Percentiles rank a stretch among this genome's conserved stretches.
Evolutionary conservation across 257 asterid genomes (phyloP).

Genomic region (Perilla frutescens): DNA sequence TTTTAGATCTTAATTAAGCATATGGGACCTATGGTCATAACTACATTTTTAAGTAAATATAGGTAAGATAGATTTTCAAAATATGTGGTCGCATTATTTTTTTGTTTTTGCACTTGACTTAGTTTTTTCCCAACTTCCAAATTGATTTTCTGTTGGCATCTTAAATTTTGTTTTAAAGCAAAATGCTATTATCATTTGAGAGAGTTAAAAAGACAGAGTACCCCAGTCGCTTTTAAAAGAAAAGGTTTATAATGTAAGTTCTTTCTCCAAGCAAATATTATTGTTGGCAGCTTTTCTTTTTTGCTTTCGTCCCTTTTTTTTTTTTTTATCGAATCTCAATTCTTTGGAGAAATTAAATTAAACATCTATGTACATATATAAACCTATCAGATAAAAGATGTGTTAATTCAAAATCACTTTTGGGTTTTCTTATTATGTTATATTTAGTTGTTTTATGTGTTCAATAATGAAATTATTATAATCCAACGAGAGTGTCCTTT

Average conservation of each 20-base stretch:
- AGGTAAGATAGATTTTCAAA: slow-evolving; percentile 8
- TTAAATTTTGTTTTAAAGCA: background rate
- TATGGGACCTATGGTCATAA: slow-evolving; percentile 18
- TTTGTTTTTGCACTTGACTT: background rate
- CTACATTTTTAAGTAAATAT: background rate
- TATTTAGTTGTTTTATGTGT: too few species aligned
- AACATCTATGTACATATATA: too few species aligned
- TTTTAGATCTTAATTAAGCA: background rate
- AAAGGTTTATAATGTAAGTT: slow-evolving; percentile 14
- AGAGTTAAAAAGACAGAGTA: background rate
- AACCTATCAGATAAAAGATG: too few species aligned
- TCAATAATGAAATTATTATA: too few species aligned
- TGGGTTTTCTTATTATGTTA: too few species aligned
- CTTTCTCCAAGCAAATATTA: slow-evolving; percentile 5
- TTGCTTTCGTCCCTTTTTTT: slow-evolving; percentile 24
- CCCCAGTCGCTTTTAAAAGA: slow-evolving; percentile 26
- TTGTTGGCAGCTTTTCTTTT: slow-evolving; percentile 23
- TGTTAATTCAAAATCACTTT: too few species aligned
- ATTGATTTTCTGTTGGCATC: background rate
- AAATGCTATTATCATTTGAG: background rate
- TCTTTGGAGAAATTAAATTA: background rate
- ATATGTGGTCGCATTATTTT: slow-evolving; percentile 24
- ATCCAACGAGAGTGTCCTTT: too few species aligned
- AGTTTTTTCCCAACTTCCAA: background rate
- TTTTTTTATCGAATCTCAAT: background rate